Evolutionary conservation across 495 filamentous ascomycete genomes (phyloP), one percentile per base, ranked within the genome.

Genomic region (Penicillium alfredii): DNA sequence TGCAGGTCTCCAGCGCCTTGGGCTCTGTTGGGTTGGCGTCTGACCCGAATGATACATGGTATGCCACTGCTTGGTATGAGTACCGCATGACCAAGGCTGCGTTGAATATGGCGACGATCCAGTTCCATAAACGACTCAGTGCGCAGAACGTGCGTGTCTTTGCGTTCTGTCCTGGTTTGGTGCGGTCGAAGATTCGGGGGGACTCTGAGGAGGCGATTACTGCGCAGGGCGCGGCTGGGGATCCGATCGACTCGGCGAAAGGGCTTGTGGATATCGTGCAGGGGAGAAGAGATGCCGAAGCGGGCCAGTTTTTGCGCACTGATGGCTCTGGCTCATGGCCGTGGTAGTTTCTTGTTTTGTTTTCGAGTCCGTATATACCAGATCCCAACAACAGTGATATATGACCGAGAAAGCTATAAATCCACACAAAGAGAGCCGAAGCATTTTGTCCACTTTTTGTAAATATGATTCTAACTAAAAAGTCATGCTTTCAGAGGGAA

Each of bases 181-280:
- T 67, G 23, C 40, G 58, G 19, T 63, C 61, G 6, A 57, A 61
- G 23, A 40, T 71, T 22, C 47, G 61, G 14, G 61, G 61, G 3
- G 42, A 38, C 29, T 49, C 44, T 5, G 62, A 63, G 13, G 47
- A 56, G 21, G 40, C 49, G 14, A 29, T 48, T 8, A 58, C 31
- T 34, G 53, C 36, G 16, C 26, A 46, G 4, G 61, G 47, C 14
- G 35, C 31, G 16, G 65, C 60, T 18, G 61, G 60, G 2, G 56
- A 60, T 39, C 53, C 59, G 8, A 38, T 49, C 38, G 50, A 47
- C 8, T 49, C 49, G 11, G 65, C 40, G 24, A 44, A 47, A 27
- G 53, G 33, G n/a, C 42, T 68, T 19, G 9, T 64, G 42, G 43
- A 46, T 9, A 63, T 68, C 36, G 30, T 61, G 1, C 26, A 53